A percentile compares a stretch with the other conserved stretches of the same genome.
Evolutionary conservation across 2,329 filamentous ascomycete species (phyloP).

Genomic region (Magnaporthiopsis incrustans): DNA sequence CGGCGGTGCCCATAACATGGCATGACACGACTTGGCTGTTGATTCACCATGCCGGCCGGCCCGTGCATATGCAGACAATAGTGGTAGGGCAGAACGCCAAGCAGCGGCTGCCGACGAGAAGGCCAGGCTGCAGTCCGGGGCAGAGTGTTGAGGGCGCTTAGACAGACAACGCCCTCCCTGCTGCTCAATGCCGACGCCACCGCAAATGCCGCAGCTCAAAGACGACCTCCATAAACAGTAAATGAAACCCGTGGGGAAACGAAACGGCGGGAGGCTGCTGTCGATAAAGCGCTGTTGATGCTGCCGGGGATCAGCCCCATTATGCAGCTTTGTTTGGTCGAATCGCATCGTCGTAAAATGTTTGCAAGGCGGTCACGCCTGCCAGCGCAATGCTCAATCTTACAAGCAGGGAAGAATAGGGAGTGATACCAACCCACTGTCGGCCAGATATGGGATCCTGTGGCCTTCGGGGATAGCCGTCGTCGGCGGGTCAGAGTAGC

Average conservation of each 20-base stretch:
- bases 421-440: not conserved
- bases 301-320: not conserved
- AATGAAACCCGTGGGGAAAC: not conserved
- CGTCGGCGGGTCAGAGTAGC: no score
- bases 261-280: not conserved
- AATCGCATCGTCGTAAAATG: not conserved
- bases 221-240: no score
- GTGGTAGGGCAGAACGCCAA: not conserved
- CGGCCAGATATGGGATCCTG: no score
- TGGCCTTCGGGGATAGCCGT: no score
- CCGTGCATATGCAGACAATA: not conserved
- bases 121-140: not conserved
- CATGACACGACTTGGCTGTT: no score
- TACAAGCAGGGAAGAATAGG: not conserved
- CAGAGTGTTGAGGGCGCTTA: not conserved
- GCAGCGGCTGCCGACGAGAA: not conserved
- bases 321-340: not conserved
- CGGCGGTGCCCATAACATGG: no score
- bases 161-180: not conserved
- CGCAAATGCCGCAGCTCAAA: no score
- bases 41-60: no score
- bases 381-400: no score
- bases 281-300: not conserved
- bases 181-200: not conserved
- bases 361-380: not conserved